Conservation (phyloP, 2,329 filamentous ascomycete genomes). For the Ceratocystis diversiconidia region DNA sequence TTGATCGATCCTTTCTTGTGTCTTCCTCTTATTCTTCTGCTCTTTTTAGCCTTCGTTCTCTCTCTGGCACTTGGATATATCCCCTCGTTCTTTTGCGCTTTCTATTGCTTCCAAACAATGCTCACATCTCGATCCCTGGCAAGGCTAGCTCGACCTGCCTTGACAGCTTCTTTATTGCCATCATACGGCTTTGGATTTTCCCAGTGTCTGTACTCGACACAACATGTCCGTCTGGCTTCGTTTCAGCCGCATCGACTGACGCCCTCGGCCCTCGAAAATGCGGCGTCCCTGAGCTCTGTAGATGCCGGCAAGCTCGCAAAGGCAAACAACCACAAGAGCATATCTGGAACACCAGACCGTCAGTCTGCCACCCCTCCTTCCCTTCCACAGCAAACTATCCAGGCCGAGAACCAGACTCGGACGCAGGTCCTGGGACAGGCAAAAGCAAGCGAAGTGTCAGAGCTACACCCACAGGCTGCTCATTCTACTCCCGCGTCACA, state of each 20-base stretch:
- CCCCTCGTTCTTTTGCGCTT: not conserved
- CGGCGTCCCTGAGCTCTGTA: not conserved
- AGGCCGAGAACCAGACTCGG: not conserved
- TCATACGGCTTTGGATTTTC: not conserved
- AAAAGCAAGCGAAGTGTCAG: not conserved
- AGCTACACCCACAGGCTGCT: not conserved
- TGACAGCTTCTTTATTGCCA: not conserved
- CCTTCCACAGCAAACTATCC: not conserved
- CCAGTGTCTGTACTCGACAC: slow-evolving; percentile 4
- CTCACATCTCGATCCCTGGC: slow-evolving; percentile 5
- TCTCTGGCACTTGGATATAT: not conserved
- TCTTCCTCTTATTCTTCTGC: not conserved
- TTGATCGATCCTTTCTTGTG: not conserved
- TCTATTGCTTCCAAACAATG: not conserved
- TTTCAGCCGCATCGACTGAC: slow-evolving; percentile 15
- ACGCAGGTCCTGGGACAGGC: not conserved
- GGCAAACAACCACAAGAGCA: not conserved
- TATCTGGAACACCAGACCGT: not conserved
- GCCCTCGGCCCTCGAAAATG: slow-evolving; percentile 8
- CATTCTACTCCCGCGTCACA: not conserved
- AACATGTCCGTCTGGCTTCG: not conserved
- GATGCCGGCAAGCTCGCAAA: slow-evolving; percentile 14
- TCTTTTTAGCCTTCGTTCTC: not conserved
- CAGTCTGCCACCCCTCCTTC: slow-evolving; percentile 4
- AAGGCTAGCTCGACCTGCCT: slow-evolving; percentile 8